These are phyloP conservation scores for Trifolium dubium DNA, from an alignment of 306 rosid species.

Conservation along the genomic window DNA sequence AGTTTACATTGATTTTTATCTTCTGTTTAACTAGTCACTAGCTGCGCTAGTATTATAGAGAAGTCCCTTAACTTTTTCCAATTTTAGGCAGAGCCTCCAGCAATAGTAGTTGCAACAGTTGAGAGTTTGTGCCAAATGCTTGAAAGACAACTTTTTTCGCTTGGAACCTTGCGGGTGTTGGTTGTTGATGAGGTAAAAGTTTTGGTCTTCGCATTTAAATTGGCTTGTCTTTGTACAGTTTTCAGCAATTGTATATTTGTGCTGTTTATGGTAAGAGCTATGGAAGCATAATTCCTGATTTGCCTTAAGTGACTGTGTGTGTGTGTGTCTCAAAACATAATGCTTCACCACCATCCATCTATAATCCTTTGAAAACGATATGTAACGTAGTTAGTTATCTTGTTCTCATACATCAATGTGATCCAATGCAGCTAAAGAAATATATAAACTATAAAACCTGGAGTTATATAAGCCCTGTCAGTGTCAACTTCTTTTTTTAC, in stretches of 20 bases:
- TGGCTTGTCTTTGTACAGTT: conserved; percentile 14
- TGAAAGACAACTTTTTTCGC: conserved; percentile 63
- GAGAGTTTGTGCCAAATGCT: conserved; percentile 89
- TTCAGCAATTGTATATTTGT: conserved; percentile 12
- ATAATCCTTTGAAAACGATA: conserved; percentile 23
- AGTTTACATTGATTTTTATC: conserved; percentile 20
- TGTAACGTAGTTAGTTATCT: conserved; percentile 11
- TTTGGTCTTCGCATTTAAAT: conserved; percentile 26
- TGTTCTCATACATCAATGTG: not conserved
- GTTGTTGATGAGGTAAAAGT: conserved; percentile 87
- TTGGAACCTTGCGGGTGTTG: conserved; percentile 70
- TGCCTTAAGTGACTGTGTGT: not conserved
- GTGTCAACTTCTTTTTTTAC: conserved; percentile 2
- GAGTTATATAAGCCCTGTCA: conserved; percentile 12
- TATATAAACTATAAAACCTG: conserved; percentile 27
- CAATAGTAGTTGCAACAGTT: conserved; percentile 80
- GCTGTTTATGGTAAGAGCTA: conserved; percentile 1
- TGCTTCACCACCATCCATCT: conserved; percentile 14
- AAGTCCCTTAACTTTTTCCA: conserved; percentile 33
- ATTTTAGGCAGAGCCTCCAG: conserved; percentile 91
- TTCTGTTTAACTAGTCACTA: conserved; percentile 29
- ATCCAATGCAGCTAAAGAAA: conserved; percentile 13
- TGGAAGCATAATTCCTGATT: conserved; percentile 24
- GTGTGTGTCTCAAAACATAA: conserved; percentile 17
- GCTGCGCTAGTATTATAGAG: conserved; percentile 8